A percentile compares a stretch with the other conserved stretches of the same genome.
These are phyloP conservation scores for Capillidium heterosporum DNA, from an alignment of 371 early-diverging fungal genomes.

Conservation along the genomic window DNA sequence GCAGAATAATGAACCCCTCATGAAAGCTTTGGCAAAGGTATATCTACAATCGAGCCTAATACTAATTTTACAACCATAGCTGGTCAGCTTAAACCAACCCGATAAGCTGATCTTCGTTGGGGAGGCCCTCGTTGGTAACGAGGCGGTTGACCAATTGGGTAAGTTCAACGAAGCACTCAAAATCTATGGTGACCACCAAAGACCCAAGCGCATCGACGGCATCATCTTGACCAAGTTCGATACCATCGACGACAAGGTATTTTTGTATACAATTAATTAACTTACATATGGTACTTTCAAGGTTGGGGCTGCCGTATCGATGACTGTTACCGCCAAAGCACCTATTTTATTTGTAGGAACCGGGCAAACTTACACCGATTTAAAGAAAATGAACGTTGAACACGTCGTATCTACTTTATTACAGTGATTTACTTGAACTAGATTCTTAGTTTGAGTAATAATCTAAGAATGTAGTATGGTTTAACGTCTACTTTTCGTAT, in stretches of 20 bases:
- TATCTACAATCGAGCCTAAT: not conserved
- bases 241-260: conserved; percentile 95
- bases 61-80: conserved; percentile 14
- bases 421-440: no score
- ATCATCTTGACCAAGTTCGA: conserved; percentile 98
- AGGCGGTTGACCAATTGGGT: conserved; percentile 91
- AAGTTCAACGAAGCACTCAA: conserved; percentile 95
- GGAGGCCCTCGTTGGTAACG: conserved; percentile 98
- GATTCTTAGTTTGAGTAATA: no score
- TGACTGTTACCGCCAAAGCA: conserved; percentile 88
- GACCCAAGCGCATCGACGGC: conserved; percentile 87
- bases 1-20: conserved; percentile 97
- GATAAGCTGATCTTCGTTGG: conserved; percentile 99
- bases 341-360: conserved; percentile 99
- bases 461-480: no score
- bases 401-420: conserved; percentile 76
- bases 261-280: not conserved
- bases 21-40: conserved; percentile 89
- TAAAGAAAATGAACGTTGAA: conserved; percentile 70
- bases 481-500: no score
- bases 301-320: conserved; percentile 93
- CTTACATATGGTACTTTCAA: conserved; percentile 25
- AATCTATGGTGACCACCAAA: conserved; percentile 60
- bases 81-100: conserved; percentile 86
- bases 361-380: conserved; percentile 97